A percentile compares a stretch with the other conserved stretches of the same genome.
Evolutionary conservation across 768 basidiomycete genomes (phyloP).

Genomic region (Leccinum longicurvipes): DNA sequence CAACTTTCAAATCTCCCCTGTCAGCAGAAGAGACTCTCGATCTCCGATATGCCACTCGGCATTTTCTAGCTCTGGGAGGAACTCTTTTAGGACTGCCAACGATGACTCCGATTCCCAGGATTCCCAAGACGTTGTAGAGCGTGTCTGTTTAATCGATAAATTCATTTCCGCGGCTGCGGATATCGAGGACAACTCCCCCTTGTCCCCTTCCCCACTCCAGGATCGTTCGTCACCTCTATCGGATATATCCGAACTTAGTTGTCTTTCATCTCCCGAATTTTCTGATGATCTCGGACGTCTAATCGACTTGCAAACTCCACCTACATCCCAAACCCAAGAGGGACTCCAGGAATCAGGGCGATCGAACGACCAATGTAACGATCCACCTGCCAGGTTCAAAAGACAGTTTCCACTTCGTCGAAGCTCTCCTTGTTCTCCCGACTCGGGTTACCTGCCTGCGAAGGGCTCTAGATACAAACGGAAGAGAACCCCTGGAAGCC

Average conservation of each 20-base stretch:
- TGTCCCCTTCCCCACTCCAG: slow-evolving; percentile 3
- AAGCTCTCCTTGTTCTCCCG: background rate
- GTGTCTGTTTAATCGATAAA: slow-evolving; percentile 27
- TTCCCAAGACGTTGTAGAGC: slow-evolving; percentile 4
- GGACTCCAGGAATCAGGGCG: background rate
- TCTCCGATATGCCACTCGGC: slow-evolving; percentile 2
- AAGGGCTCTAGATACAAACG: slow-evolving; percentile 18
- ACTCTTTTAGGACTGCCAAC: background rate
- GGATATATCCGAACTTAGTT: slow-evolving; percentile 28
- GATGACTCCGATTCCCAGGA: slow-evolving; percentile 5
- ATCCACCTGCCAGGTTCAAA: background rate
- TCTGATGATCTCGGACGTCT: slow-evolving; percentile 3
- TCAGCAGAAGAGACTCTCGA: slow-evolving; percentile 9
- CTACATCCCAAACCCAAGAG: slow-evolving; percentile 16
- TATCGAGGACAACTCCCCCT: background rate
- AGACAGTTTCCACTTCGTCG: background rate
- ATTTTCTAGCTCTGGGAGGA: background rate
- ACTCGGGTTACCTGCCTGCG: slow-evolving; percentile 17
- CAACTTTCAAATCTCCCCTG: slow-evolving; percentile 22
- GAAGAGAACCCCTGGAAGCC: slow-evolving; percentile 9
- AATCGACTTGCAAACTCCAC: slow-evolving; percentile 12
- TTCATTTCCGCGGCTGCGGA: slow-evolving; percentile 26
- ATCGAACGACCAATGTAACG: background rate
- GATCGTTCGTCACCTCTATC: slow-evolving; percentile 25
- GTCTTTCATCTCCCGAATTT: slow-evolving; percentile 26